Conservation (phyloP, 1,284 basidiomycete species). For the Cryptococcus wingfieldii region DNA sequence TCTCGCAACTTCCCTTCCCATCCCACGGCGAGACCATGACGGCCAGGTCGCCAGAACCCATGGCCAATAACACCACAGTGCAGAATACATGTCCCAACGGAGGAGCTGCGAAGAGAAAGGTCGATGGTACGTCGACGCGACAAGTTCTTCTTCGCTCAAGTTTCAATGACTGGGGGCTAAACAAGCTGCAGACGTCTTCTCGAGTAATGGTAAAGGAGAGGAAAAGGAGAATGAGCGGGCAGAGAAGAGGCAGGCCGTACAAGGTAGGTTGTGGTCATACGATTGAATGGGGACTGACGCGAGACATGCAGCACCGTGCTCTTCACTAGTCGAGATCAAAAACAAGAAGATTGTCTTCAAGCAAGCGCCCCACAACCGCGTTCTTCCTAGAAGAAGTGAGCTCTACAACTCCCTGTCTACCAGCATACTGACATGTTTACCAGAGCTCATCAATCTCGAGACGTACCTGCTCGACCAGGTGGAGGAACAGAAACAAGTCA, state of each 20-base stretch:
- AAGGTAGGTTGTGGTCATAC: constrained; percentile 1
- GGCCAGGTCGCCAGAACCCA: constrained; percentile 7
- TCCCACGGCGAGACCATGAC: too few relatives aligned
- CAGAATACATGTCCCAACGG: constrained; percentile 11
- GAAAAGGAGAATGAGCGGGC: constrained; percentile 17
- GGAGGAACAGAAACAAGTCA: constrained; percentile 20
- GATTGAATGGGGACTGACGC: background rate
- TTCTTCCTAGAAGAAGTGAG: constrained; percentile 29
- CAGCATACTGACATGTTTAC: background rate
- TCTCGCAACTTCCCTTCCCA: too few relatives aligned
- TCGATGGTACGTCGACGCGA: constrained; percentile 11
- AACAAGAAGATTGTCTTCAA: constrained; percentile 29
- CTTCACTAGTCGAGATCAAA: constrained; percentile 26
- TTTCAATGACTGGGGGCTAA: background rate
- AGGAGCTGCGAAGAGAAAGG: constrained; percentile 10
- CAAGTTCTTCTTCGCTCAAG: background rate
- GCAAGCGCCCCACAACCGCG: constrained; percentile 17
- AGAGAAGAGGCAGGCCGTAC: constrained; percentile 19
- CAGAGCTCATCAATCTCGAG: constrained; percentile 24
- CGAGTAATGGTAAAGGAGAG: constrained; percentile 2
- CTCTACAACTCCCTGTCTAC: background rate
- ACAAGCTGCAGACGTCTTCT: background rate
- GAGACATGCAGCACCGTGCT: background rate
- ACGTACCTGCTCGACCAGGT: constrained; percentile 28
- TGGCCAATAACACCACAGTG: constrained; percentile 14